Base-by-base conservation (phyloP, 768 basidiomycete genomes). In the Obba rivulosa region DNA sequence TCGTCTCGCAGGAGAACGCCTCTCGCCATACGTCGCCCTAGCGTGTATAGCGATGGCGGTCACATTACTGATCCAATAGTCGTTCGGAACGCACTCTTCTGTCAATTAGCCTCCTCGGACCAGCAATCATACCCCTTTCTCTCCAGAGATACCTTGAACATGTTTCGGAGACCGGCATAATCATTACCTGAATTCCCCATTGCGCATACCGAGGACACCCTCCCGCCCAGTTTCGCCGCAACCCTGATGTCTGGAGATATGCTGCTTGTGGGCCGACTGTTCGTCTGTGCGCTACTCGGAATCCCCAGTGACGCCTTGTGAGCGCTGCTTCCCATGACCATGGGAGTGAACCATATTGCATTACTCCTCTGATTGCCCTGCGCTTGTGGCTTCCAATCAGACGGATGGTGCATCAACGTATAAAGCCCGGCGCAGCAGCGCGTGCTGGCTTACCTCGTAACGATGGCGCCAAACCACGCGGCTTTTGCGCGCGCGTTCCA, bases 11-110 rank as follows among this genome's bases (percentile, higher is more conserved):
- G 93, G 95, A 43, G 96, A 98, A 66, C 79, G 96, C 17, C 70
- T 99, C 39, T 97, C 95, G 23, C 96, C 95, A 34, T 98, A 97
- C 58, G 96, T 99, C 14, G 85, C 88, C 5, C 65, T 99, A 13
- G 92, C 95, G 14, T 98, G 95, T 64, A 67, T 97, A 20, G 80
- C 81, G 21, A 98, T 99, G 96, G 96, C 92, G 0, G 72, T 85
- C 40, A 83, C 82, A 34, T 78, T 92, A 48, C 60, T 85, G 43
- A 60, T 66, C 24, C 72, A 69, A 59, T 78, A 54, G 63, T 51
- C 82, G 65, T 39, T 11, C 2, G 5, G 10, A 17, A 23, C 21
- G 41, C 23, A 41, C 21, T 13, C 41, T 3, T 16, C 8, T 18
- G 46, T 49, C 50, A 9, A 31, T 34, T 14, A 23, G 42, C 14